These are phyloP conservation scores for Xanthoceras sorbifolium DNA, from an alignment of 345 rosid species.

Conservation along the genomic window DNA sequence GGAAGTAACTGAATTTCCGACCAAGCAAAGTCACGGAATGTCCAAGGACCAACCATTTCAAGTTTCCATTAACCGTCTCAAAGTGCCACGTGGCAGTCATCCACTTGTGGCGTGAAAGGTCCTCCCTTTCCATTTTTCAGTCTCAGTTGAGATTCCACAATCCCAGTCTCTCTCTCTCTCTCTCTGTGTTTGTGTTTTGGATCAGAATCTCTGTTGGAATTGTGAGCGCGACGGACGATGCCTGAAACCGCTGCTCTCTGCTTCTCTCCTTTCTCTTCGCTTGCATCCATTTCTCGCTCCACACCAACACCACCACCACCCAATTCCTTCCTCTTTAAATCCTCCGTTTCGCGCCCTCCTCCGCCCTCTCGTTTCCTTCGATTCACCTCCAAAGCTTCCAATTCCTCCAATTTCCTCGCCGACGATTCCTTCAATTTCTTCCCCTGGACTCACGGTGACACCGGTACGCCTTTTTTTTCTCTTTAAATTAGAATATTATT, in stretches of 20 bases:
- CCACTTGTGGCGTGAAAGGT: conserved; percentile 28
- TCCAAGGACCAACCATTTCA: neutral
- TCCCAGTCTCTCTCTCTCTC: neutral
- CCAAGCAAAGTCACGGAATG: neutral
- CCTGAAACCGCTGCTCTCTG: conserved; percentile 47
- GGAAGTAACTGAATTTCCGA: neutral
- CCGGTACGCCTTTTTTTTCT: conserved; percentile 33
- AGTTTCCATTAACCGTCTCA: neutral
- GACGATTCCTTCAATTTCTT: conserved; percentile 66
- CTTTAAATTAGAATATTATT: too few species aligned
- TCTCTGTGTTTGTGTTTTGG: neutral
- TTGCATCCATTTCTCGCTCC: conserved; percentile 36
- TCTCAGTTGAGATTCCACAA: neutral
- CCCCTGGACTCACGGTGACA: conserved; percentile 66
- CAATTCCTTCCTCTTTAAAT: conserved; percentile 31
- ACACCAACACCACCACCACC: too few species aligned
- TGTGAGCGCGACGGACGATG: conserved; percentile 25
- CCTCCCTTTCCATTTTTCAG: neutral
- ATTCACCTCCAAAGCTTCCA: conserved; percentile 53
- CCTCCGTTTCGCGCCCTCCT: conserved; percentile 24
- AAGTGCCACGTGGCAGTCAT: neutral
- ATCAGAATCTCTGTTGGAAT: neutral
- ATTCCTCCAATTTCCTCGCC: conserved; percentile 49
- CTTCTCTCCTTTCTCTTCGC: conserved; percentile 36
- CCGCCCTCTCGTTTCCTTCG: conserved; percentile 46